Percentiles rank a stretch among this genome's conserved stretches.
These are phyloP conservation scores for Hanseniaspora taiwanica DNA, from an alignment of 805 yeast species.

Conservation along the genomic window DNA sequence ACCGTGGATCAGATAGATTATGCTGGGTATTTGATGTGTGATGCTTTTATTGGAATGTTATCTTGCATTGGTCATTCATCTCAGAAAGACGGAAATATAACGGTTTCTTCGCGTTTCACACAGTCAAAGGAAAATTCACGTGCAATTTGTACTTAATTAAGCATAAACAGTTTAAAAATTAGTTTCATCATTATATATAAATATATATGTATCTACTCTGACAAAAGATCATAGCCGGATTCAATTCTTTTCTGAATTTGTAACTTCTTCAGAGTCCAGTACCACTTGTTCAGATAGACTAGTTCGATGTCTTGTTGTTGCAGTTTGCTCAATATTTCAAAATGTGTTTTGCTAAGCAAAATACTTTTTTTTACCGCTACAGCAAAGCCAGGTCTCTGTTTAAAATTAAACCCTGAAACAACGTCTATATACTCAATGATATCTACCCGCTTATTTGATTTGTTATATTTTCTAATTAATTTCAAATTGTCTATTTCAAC, in stretches of 20 bases:
- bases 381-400: slow-evolving; percentile 15
- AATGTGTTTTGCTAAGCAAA: slow-evolving; percentile 10
- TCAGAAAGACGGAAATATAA: no score
- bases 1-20: no score
- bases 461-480: slow-evolving; percentile 1
- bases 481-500: slow-evolving; percentile 8
- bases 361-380: slow-evolving; percentile 12
- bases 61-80: no score
- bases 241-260: slow-evolving; percentile 3
- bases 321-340: slow-evolving; percentile 2
- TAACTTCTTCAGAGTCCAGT: slow-evolving; percentile 1
- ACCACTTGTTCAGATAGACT: slow-evolving; percentile 10
- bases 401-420: slow-evolving; percentile 19
- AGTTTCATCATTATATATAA: no score
- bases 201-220: no score
- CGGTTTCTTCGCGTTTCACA: no score
- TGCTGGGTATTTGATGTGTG: no score
- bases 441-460: no score
- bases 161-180: no score
- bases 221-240: not conserved
- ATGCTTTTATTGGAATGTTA: no score
- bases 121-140: no score
- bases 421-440: slow-evolving; percentile 13
- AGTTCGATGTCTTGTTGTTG: slow-evolving; percentile 4
- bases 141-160: no score